A percentile compares a stretch with the other conserved stretches of the same genome.
Evolutionary conservation across 441 rosid genomes (phyloP).

Genomic region (Hura crepitans): DNA sequence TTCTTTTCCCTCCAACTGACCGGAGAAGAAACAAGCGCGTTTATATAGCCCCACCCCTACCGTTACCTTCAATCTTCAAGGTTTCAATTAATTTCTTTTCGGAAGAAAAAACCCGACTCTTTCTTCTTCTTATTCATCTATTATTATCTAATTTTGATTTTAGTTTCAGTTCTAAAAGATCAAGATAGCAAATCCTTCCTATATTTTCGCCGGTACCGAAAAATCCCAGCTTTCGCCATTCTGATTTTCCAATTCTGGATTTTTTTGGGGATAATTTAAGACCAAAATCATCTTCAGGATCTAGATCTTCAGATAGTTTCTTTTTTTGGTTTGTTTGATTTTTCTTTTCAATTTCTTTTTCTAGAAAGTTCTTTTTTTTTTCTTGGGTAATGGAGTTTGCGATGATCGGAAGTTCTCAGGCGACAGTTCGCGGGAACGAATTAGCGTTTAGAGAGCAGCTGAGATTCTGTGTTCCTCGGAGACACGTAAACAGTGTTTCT

Average conservation of each 20-base stretch:
- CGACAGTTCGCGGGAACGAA: constrained; percentile 35
- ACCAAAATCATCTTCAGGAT: neutral
- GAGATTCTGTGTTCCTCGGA: constrained; percentile 25
- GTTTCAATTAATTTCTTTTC: no score
- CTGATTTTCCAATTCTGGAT: neutral
- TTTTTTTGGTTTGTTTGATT: neutral
- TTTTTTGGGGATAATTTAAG: neutral
- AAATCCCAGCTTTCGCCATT: neutral
- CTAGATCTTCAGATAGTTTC: neutral
- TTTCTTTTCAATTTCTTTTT: neutral
- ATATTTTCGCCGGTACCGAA: neutral
- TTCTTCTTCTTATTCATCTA: no score
- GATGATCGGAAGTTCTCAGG: constrained; percentile 55
- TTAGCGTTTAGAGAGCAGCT: constrained; percentile 31
- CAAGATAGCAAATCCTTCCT: neutral
- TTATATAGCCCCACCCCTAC: neutral
- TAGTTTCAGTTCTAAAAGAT: no score
- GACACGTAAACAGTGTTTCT: constrained; percentile 25
- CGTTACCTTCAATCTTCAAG: no score
- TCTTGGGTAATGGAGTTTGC: constrained; percentile 66
- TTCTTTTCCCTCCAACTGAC: neutral
- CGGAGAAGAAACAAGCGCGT: neutral
- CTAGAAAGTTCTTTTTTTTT: neutral
- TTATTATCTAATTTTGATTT: no score
- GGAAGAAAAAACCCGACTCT: no score